Evolutionary conservation across 2,329 filamentous ascomycete genomes (phyloP).

Genomic region (Seiridium unicorne): DNA sequence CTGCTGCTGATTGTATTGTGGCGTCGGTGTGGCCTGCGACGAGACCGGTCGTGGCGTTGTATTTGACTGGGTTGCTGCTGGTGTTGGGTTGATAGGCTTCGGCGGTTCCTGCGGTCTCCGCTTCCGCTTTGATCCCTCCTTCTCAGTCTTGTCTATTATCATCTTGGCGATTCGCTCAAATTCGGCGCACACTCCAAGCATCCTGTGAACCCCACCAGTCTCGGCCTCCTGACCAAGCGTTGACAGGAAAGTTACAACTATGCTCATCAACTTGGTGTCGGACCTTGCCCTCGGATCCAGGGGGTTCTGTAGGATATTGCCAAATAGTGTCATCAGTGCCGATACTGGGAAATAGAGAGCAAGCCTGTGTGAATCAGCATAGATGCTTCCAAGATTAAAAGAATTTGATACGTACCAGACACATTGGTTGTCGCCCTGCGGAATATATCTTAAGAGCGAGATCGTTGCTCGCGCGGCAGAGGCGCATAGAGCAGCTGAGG

Average conservation of each 20-base stretch:
- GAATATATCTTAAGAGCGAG: slow-evolving; percentile 91
- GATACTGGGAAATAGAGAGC: slow-evolving; percentile 97
- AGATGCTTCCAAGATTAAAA: background rate
- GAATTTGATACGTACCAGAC: slow-evolving; percentile 69
- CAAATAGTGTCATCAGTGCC: slow-evolving; percentile 89
- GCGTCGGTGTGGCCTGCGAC: slow-evolving; percentile 21
- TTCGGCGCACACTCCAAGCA: slow-evolving; percentile 92
- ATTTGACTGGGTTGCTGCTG: slow-evolving; percentile 18
- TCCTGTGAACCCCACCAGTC: slow-evolving; percentile 86
- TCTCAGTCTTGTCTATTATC: slow-evolving; percentile 88
- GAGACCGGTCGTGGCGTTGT: slow-evolving; percentile 22
- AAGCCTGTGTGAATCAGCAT: slow-evolving; percentile 55
- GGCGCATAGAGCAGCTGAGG: slow-evolving; percentile 88
- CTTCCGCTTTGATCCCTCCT: slow-evolving; percentile 79
- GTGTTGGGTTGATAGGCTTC: slow-evolving; percentile 17
- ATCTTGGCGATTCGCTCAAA: slow-evolving; percentile 92
- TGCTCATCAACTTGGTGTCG: slow-evolving; percentile 86
- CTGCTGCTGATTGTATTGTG: slow-evolving; percentile 26
- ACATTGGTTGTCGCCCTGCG: slow-evolving; percentile 89
- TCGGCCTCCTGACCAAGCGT: slow-evolving; percentile 87
- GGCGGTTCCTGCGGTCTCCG: slow-evolving; percentile 66
- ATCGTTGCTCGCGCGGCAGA: slow-evolving; percentile 91
- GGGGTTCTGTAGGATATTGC: slow-evolving; percentile 94
- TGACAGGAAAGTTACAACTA: slow-evolving; percentile 88
- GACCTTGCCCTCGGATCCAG: slow-evolving; percentile 84